Evolutionary conservation across 140 eudicot genomes (phyloP).

Genomic region (Cichorium intybus): DNA sequence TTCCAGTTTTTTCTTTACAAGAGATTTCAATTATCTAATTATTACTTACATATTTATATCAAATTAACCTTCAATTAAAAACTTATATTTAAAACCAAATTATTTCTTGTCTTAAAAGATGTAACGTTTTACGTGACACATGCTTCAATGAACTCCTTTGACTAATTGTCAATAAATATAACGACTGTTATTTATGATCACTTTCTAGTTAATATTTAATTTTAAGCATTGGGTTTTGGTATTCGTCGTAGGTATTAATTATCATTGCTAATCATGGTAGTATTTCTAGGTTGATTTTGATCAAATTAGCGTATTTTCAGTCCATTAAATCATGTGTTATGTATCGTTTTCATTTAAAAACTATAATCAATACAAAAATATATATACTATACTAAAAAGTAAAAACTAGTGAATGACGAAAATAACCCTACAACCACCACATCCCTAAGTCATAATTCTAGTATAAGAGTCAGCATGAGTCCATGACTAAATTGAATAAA

Average conservation of each 20-base stretch:
- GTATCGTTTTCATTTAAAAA: no score
- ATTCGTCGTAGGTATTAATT: background rate
- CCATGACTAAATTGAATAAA: slow-evolving; percentile 41
- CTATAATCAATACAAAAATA: no score
- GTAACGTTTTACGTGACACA: background rate
- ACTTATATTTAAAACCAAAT: no score
- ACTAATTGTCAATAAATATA: background rate
- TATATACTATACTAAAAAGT: background rate
- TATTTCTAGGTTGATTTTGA: no score
- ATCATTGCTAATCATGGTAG: background rate
- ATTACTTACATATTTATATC: no score
- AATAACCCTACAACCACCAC: slow-evolving; percentile 28
- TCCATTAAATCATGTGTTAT: no score
- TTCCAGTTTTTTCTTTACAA: background rate
- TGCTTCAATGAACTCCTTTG: background rate
- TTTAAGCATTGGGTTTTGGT: background rate
- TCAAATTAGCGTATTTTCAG: background rate
- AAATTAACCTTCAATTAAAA: background rate
- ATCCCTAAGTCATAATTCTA: slow-evolving; percentile 11
- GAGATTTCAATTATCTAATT: no score
- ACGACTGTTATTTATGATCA: no score
- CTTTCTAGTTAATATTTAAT: background rate
- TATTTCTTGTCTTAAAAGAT: background rate
- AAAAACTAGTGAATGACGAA: slow-evolving; percentile 4
- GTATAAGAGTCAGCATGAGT: slow-evolving; percentile 17